phyloP scores from a whole-genome alignment of 176 grass and related monocot species.

The Phoenix dactylifera region DNA sequence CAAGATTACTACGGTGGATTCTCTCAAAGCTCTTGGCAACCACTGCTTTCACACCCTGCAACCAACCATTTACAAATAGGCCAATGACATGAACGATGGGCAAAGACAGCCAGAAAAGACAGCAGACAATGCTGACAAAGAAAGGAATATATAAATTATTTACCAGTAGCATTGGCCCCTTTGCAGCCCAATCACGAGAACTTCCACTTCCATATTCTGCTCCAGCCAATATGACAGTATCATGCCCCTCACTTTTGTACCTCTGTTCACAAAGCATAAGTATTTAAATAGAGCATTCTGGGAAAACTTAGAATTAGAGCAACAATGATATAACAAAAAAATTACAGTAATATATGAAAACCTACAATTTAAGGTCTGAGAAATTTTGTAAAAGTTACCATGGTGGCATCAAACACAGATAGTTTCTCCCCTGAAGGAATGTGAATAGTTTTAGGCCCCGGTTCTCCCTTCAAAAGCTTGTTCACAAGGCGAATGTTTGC shows the following conservation, averaged over 20 bases:
- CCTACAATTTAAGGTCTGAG: too few relatives aligned
- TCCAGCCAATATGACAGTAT: conserved; percentile 80
- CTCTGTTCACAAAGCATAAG: conserved; percentile 38
- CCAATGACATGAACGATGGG: neutral
- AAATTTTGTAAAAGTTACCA: conserved; percentile 28
- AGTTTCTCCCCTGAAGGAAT: conserved; percentile 86
- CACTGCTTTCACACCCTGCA: conserved; percentile 92
- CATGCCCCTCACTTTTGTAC: conserved; percentile 74
- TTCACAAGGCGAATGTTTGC: conserved; percentile 95
- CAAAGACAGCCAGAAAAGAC: too few relatives aligned
- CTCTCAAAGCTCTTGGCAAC: conserved; percentile 97
- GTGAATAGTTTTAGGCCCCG: conserved; percentile 76
- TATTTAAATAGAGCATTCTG: neutral
- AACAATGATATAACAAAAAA: too few relatives aligned
- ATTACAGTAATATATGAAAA: too few relatives aligned
- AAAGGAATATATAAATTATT: neutral
- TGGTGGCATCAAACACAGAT: conserved; percentile 73
- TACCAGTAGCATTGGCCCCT: conserved; percentile 94
- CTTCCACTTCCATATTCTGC: conserved; percentile 95
- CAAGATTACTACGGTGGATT: conserved; percentile 95
- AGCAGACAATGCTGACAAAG: neutral
- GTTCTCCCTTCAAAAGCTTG: conserved; percentile 90
- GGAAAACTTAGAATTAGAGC: too few relatives aligned
- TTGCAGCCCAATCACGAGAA: conserved; percentile 94
- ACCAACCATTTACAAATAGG: conserved; percentile 18